phyloP scores from a whole-genome alignment of 2,329 filamentous ascomycete species.

The Stagonosporopsis vannaccii region DNA sequence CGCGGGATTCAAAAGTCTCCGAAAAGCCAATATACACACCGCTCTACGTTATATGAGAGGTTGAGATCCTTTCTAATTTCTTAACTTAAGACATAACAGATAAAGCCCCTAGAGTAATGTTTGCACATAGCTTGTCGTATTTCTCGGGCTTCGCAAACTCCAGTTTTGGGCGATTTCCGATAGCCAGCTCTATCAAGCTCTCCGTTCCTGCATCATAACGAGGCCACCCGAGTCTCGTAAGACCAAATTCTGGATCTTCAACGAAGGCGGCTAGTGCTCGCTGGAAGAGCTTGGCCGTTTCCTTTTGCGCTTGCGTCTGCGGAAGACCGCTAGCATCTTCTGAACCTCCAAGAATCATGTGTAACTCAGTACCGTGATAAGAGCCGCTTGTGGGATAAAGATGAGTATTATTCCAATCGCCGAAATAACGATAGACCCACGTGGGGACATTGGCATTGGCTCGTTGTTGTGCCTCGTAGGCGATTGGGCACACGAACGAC shows the following conservation, averaged over 20 bases:
- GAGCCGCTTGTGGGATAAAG: conserved; percentile 31
- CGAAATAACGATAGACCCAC: conserved; percentile 32
- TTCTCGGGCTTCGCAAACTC: conserved; percentile 20
- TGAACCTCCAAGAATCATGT: conserved; percentile 33
- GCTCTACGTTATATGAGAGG: not conserved
- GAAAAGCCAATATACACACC: not conserved
- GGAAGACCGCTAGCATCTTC: conserved; percentile 25
- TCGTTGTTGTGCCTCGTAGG: conserved; percentile 20
- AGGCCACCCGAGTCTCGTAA: conserved; percentile 26
- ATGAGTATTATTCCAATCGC: conserved; percentile 29
- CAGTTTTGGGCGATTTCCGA: conserved; percentile 8
- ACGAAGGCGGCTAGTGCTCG: conserved; percentile 28
- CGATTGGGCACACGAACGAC: conserved; percentile 26
- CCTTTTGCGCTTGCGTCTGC: conserved; percentile 19
- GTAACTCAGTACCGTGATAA: conserved; percentile 34
- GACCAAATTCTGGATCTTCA: conserved; percentile 23
- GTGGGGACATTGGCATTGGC: conserved; percentile 18
- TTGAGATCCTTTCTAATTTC: not conserved
- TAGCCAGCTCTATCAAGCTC: conserved; percentile 24
- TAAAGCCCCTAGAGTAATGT: not conserved
- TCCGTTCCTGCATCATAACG: conserved; percentile 15
- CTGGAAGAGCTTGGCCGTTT: conserved; percentile 24
- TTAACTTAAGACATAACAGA: not conserved
- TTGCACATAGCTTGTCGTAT: conserved; percentile 18
- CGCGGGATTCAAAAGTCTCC: not conserved